Evolutionary conservation across 805 yeast genomes (phyloP), one percentile per base, ranked within the genome.

Genomic region (Ogataea salicorniae): DNA sequence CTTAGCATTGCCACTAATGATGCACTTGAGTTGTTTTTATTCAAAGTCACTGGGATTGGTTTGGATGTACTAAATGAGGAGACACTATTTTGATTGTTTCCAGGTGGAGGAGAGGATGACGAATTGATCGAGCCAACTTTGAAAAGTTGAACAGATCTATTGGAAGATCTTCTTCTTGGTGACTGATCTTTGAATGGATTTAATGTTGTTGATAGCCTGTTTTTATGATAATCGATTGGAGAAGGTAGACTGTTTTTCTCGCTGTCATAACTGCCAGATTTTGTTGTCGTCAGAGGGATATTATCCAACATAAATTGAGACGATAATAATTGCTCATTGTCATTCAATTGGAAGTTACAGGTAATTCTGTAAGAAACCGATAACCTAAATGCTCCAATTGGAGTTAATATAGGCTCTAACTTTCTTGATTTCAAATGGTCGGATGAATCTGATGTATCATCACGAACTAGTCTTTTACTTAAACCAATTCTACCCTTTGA

Each of bases 401-500:
- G 80, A 0, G 97, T 88, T 46, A 76, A 73, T 3, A 94, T 79
- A 0, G 95, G 88, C 5, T 79, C 75, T 46, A 94, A 76, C 46
- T 73, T 73, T 57, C 80, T 80, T 43, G 83, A 85, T 23, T 73
- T 74, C 49, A 85, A 68, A 58, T 84, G 87, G 13, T 47, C 54
- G 5, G 39, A 35, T 15, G n/a, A 16, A 35, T 42, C 37, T 14
- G 36, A 8, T 15, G 41, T 11, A 14, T 43, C 49, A n/a, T 48
- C 66, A 68, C 42, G 47, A 2, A 47, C 6, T 11, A 60, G 46
- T 36, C 62, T 70, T 61, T 85, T 84, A 51, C 92, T 83, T 46
- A 92, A 72, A 0, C 97, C 97, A 22, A 90, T 77, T 51, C 97
- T 71, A 3, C 96, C 96, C 61, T 82, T 83, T 1, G 95, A 84